phyloP scores from a whole-genome alignment of 2,329 filamentous ascomycete genomes.

The Scedosporium aurantiacum region DNA sequence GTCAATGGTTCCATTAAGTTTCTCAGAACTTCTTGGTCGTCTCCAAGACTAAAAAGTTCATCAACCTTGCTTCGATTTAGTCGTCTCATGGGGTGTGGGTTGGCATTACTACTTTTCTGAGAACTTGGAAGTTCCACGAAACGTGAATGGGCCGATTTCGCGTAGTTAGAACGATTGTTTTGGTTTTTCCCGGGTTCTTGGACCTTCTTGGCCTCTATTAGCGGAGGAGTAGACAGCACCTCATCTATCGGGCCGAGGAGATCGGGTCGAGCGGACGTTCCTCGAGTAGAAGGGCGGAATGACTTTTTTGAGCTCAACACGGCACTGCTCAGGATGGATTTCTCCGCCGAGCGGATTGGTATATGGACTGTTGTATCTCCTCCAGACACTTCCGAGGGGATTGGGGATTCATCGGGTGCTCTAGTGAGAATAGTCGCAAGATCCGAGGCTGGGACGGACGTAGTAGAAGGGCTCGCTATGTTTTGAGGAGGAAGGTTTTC shows the following conservation, averaged over 20 bases:
- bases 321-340: no score
- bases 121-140: not conserved
- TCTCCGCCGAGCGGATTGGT: no score
- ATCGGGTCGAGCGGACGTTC: not conserved
- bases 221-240: not conserved
- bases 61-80: not conserved
- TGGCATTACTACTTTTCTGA: not conserved
- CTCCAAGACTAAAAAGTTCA: not conserved
- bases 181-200: no score
- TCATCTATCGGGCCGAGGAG: not conserved
- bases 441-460: no score
- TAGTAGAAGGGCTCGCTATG: not conserved
- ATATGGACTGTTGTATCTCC: no score
- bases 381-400: no score
- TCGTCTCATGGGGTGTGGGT: not conserved
- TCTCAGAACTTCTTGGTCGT: not conserved
- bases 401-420: no score
- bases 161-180: not conserved
- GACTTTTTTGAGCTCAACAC: no score
- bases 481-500: not conserved
- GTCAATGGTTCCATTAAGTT: not conserved
- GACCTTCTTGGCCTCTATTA: not conserved
- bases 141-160: not conserved
- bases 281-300: no score
- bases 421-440: no score